Evolutionary conservation across 192 early-diverging fungal genomes (phyloP).

Genomic region (Coemansia aciculifera): DNA sequence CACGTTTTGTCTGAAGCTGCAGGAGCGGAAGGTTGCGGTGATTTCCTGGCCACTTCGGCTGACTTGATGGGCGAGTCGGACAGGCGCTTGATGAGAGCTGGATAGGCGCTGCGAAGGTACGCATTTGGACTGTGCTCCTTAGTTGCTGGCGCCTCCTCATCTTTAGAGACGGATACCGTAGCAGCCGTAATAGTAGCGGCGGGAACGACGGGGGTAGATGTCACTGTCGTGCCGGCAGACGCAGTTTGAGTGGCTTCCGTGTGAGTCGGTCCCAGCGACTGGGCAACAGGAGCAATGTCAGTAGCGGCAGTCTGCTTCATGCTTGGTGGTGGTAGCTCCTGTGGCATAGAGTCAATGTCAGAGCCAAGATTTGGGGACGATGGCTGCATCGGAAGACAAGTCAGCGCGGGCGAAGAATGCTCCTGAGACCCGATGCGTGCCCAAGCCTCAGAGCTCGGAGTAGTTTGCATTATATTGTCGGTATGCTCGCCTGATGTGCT

Average conservation of each 20-base stretch:
- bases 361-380: background rate
- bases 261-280: background rate
- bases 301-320: background rate
- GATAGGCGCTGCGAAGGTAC: background rate
- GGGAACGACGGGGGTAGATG: background rate
- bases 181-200: background rate
- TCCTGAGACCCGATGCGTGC: background rate
- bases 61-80: background rate
- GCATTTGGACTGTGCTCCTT: background rate
- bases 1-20: background rate
- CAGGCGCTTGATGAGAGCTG: background rate
- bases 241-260: background rate
- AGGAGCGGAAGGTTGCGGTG: background rate
- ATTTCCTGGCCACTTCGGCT: background rate
- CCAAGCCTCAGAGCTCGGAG: background rate
- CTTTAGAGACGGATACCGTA: background rate
- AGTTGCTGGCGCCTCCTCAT: background rate
- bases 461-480: background rate
- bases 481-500: background rate
- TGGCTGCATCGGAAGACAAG: background rate
- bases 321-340: background rate
- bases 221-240: background rate
- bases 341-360: background rate
- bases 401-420: background rate
- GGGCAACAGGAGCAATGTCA: background rate